Base-by-base conservation (phyloP, 768 basidiomycete species). In the Epithele typhae region DNA sequence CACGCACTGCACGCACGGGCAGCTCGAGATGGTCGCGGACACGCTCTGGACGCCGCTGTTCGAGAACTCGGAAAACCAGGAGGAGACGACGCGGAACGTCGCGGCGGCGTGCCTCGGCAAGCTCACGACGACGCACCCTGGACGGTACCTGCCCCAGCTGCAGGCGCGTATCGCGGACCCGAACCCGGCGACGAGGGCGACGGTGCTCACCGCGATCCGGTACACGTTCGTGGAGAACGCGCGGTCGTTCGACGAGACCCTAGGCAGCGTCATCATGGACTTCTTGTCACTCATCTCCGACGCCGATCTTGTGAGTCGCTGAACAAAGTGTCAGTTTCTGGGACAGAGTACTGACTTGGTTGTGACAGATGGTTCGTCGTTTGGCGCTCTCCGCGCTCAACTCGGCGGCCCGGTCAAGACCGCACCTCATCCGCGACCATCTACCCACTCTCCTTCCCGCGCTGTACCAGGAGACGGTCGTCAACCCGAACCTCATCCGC, bases 31-130 rank as follows among this genome's bases (percentile, higher is more conserved):
- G 19, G 81, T 95, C 35, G 93, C 95, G 1, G 92, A 97, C 48
- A 67, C 80, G 23, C 79, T 98, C 8, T 99, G 96, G 96, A 74
- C 74, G 2, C 94, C 95, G 3, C 75, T 99, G 12, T 95, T 98
- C 62, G 81, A 89, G 57, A 87, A 92, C 62, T 92, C 92, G 10
- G 86, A 90, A 49, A 85, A 82, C 51, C 78, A 87, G 14, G 95
- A 95, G 51, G 95, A 97, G 66, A 87, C 87, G 7, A 87, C 91
- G 1, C 74, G 94, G 40, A 97, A 96, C 60, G 91, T 97, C 30
- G 92, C 94, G 21, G 93, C 96, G 37, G 94, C 95, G 3, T 97
- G 94, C 62, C 77, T 99, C 15, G 96, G 96, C 25, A 96, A 97
- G 65, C 74, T 99, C 24, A 94, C 93, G 0, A 90, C 89, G 0